phyloP scores from a whole-genome alignment of 2,329 filamentous ascomycete genomes.

The Exophiala alcalophila region DNA sequence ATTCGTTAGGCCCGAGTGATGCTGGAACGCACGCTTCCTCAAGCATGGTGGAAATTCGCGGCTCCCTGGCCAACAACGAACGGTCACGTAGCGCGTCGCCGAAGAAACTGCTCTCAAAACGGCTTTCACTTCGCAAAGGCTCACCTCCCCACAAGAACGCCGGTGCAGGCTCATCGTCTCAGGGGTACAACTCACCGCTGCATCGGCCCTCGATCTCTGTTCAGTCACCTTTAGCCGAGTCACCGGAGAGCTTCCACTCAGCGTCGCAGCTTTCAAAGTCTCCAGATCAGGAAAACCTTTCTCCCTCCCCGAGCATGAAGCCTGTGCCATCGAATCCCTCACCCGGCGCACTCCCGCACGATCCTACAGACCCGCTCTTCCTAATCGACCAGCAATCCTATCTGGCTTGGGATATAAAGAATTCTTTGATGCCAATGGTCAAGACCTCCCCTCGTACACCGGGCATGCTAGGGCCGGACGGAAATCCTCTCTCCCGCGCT shows the following conservation, averaged over 20 bases:
- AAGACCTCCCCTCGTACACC: conserved; percentile 25
- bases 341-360: conserved; percentile 11
- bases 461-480: conserved; percentile 17
- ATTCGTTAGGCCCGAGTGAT: conserved; percentile 58
- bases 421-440: conserved; percentile 27
- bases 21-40: conserved; percentile 36
- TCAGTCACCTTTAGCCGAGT: conserved; percentile 79
- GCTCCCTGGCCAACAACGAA: conserved; percentile 14
- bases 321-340: conserved; percentile 14
- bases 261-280: conserved; percentile 72
- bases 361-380: conserved; percentile 23
- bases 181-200: conserved; percentile 18
- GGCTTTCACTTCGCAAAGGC: conserved; percentile 16
- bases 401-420: conserved; percentile 26
- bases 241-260: conserved; percentile 85
- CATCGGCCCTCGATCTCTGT: conserved; percentile 20
- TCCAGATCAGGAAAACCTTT: conserved; percentile 12
- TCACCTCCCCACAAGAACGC: conserved; percentile 16
- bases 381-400: conserved; percentile 27
- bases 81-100: conserved; percentile 26
- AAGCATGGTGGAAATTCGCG: conserved; percentile 20
- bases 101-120: conserved; percentile 20
- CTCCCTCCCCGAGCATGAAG: neutral
- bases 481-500: conserved; percentile 24
- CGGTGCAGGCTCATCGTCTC: conserved; percentile 6